phyloP scores from a whole-genome alignment of 148 eudicot species.

The Rheum nobile region DNA sequence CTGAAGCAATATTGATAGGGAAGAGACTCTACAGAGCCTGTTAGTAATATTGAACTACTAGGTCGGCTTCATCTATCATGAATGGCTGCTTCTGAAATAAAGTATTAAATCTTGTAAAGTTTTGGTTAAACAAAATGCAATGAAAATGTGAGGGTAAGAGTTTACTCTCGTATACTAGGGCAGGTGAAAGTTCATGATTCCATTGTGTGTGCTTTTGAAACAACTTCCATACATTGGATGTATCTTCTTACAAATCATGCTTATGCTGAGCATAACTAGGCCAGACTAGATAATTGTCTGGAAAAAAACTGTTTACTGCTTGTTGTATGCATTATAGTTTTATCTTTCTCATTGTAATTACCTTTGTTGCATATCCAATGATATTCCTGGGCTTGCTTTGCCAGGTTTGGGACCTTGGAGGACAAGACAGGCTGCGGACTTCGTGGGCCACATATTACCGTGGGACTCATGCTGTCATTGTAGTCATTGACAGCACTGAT shows the following conservation, averaged over 20 bases:
- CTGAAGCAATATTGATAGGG: not conserved
- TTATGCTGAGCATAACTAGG: not conserved
- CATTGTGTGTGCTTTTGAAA: not conserved
- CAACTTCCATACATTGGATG: not conserved
- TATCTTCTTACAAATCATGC: not conserved
- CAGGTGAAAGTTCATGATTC: not conserved
- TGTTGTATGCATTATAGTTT: not conserved
- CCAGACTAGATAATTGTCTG: not conserved
- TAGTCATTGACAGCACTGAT: slow-evolving; percentile 90
- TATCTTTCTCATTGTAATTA: not conserved
- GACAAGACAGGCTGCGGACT: slow-evolving; percentile 89
- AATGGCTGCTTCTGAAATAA: not conserved
- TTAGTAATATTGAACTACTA: not conserved
- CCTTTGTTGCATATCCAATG: not conserved
- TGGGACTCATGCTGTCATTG: slow-evolving; percentile 91
- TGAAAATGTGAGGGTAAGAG: not conserved
- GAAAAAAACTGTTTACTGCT: not conserved
- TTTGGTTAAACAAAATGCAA: not conserved
- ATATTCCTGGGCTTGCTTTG: not conserved
- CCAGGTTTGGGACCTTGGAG: slow-evolving; percentile 98
- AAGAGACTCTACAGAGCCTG: not conserved
- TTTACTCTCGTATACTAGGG: not conserved
- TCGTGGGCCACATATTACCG: slow-evolving; percentile 98
- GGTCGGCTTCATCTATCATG: not conserved
- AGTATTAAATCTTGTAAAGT: not conserved